Conservation (phyloP, 2,329 filamentous ascomycete species). For the Iodosphaeria phyllophila region DNA sequence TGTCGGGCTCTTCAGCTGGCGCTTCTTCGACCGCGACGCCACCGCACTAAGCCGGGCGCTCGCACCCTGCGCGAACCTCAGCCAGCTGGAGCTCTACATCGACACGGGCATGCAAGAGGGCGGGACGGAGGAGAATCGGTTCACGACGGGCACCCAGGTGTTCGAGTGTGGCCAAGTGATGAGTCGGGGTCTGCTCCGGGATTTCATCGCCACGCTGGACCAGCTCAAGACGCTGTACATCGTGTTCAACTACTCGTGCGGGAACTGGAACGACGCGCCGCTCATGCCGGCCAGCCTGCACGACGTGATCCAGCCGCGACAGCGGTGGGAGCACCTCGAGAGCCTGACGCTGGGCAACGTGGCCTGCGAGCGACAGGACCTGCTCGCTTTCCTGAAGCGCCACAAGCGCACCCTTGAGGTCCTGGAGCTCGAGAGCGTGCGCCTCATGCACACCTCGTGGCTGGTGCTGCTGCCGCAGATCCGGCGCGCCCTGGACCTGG, state of each 20-base stretch:
- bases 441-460: constrained; percentile 9
- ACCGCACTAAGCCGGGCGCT: constrained; percentile 6
- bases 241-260: constrained; percentile 6
- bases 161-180: constrained; percentile 6
- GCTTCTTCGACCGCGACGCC: constrained; percentile 8
- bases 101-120: constrained; percentile 4
- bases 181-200: constrained; percentile 7
- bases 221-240: constrained; percentile 8
- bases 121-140: constrained; percentile 1
- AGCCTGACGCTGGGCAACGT: constrained; percentile 8
- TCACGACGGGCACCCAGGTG: constrained; percentile 2
- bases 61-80: constrained; percentile 8
- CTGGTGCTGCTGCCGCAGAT: constrained; percentile 9
- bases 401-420: constrained; percentile 9
- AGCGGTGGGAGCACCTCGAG: constrained; percentile 9
- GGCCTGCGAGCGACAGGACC: constrained; percentile 7
- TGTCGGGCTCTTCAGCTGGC: constrained; percentile 8
- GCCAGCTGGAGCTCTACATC: constrained; percentile 7
- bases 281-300: constrained; percentile 5
- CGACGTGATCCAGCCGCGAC: constrained; percentile 8
- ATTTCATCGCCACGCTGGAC: constrained; percentile 9
- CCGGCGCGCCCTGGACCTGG: constrained; percentile 7
- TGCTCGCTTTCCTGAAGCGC: constrained; percentile 7
- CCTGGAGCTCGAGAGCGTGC: constrained; percentile 9
- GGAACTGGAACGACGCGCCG: no score